Conservation (phyloP, 2,329 filamentous ascomycete species). For the Phaeosphaeria sp. region DNA sequence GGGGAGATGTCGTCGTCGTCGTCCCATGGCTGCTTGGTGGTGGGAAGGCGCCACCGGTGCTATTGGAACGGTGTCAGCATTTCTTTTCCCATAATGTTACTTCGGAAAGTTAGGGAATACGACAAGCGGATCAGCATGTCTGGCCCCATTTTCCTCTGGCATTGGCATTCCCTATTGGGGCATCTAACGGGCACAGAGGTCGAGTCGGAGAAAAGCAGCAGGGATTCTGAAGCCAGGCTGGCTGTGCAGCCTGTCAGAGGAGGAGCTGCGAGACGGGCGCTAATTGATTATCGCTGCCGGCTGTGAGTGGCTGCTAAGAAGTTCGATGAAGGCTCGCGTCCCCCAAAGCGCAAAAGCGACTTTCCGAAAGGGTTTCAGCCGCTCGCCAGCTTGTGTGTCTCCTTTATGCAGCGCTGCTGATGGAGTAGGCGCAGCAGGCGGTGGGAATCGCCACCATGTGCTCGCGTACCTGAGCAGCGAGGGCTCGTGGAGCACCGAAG, state of each 20-base stretch:
- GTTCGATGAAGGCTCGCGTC: conserved; percentile 40
- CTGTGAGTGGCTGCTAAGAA: conserved; percentile 45
- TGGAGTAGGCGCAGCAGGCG: conserved; percentile 28
- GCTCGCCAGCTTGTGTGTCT: conserved; percentile 30
- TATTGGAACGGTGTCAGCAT: conserved; percentile 41
- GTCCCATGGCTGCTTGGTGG: conserved; percentile 29
- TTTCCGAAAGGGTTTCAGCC: conserved; percentile 46
- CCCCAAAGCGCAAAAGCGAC: conserved; percentile 31
- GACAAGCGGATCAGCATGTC: conserved; percentile 48
- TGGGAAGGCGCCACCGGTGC: conserved; percentile 21
- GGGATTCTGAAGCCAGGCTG: conserved; percentile 21
- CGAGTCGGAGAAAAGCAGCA: conserved; percentile 44
- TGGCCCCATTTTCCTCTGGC: conserved; percentile 33
- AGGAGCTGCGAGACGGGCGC: conserved; percentile 41
- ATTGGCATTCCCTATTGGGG: conserved; percentile 37
- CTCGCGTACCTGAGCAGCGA: conserved; percentile 41
- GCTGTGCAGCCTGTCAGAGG: conserved; percentile 39
- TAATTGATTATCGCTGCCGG: conserved; percentile 39
- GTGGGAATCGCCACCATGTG: conserved; percentile 32
- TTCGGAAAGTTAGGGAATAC: conserved; percentile 47
- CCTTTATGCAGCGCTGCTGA: conserved; percentile 45
- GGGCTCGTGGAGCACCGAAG: conserved; percentile 6
- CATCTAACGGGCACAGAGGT: conserved; percentile 33
- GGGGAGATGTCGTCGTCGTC: conserved; percentile 18
- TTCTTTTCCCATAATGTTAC: conserved; percentile 45